Base-by-base conservation (phyloP, 495 filamentous ascomycete genomes). In the Hypoxylon fragiforme region DNA sequence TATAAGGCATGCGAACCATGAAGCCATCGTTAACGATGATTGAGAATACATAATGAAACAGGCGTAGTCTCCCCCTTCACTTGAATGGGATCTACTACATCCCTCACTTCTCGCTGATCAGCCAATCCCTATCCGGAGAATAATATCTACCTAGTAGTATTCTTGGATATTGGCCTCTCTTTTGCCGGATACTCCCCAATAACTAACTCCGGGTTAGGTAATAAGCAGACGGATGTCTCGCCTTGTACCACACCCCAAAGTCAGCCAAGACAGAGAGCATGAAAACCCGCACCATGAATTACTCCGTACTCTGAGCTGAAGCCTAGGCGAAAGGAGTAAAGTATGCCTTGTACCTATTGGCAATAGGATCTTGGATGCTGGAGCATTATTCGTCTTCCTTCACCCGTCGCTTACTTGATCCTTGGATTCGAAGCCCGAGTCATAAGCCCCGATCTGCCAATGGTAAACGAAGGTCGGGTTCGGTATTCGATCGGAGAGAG, bases 171-270 rank as follows among this genome's bases (percentile, higher is more conserved):
- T 43, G 26, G 41, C 40, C 45, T 20, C 47, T 34, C 37, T 55
- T 54, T 55, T 55, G 22, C 57, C 58, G 58, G 58, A 62, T 60
- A 46, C 30, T 62, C 58, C 58, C 58, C 58, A 62, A 56, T 56
- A 40, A 48, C 37, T 22, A 62, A 52, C 52, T 56, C 58, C 52
- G 58, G 43, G 32, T 22, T 16, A 45, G 46, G 42, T 41, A 35
- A 37, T n/a, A n/a, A n/a, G n/a, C n/a, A 37, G n/a, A n/a, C 26
- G 50, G 39, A 46, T 47, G 36, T 62, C 43, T 51, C 43, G 51
- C 48, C 38, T 51, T 30, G 58, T 54, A 42, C 41, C n/a, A 51
- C 42, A 35, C 50, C 41, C 37, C 47, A 52, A 26, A 21, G 36
- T 31, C 28, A 15, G 21, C 24, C 13, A 35, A 19, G 30, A 18